Conservation (phyloP, 78 protist genomes). For the Dictyostelium brefeldianum region DNA sequence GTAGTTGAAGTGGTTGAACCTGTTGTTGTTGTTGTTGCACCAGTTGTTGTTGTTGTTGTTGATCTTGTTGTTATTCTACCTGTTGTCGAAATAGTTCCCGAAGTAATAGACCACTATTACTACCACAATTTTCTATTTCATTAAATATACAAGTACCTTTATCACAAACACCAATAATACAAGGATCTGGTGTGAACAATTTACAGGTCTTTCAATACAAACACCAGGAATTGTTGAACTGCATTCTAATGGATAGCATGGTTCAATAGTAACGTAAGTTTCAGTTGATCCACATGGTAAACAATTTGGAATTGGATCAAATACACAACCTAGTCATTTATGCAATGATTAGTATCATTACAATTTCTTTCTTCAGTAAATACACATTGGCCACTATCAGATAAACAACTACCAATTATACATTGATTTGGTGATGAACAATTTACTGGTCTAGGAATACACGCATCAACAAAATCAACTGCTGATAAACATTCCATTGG, state of each 20-base stretch:
- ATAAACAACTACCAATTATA: neutral
- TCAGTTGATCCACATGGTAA: neutral
- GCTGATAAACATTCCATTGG: neutral
- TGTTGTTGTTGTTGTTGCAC: neutral
- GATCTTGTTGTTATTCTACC: neutral
- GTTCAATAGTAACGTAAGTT: neutral
- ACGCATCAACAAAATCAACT: neutral
- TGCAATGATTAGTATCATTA: no score
- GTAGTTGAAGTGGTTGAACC: neutral
- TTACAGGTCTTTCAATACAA: neutral
- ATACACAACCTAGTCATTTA: no score
- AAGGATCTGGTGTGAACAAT: neutral
- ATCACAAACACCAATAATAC: neutral
- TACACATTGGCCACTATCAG: no score
- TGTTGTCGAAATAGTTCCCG: no score
- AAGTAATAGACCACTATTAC: neutral
- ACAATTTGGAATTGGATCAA: neutral
- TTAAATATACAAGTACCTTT: neutral
- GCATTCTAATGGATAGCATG: neutral
- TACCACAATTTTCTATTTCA: neutral
- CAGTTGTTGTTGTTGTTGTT: neutral
- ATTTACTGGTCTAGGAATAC: neutral
- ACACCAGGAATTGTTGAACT: neutral
- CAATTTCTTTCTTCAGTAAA: no score
- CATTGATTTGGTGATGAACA: neutral